A percentile compares a stretch with the other conserved stretches of the same genome.
Conservation (phyloP, 23 red algal genomes). For the Gracilaria gracilis region DNA sequence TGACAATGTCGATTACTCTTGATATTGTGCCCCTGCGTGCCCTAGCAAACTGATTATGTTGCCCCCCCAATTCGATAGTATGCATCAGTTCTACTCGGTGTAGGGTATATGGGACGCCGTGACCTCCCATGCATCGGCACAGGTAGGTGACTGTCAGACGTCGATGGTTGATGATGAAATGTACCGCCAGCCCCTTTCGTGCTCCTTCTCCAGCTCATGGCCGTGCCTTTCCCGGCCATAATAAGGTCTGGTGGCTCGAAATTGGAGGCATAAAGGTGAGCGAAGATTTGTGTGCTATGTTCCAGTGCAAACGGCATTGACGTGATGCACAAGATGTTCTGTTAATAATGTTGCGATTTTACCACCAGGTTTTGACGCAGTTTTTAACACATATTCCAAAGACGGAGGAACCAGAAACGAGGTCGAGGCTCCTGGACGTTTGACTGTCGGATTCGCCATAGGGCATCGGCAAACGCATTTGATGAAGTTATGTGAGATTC, state of each 20-base stretch:
- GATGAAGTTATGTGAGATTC: slow-evolving; percentile 3
- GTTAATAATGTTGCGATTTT: background rate
- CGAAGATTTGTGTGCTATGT: slow-evolving; percentile 26
- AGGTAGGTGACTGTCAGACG: slow-evolving; percentile 70
- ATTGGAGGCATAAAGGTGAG: background rate
- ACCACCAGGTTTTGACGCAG: slow-evolving; percentile 16
- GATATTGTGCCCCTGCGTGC: slow-evolving; percentile 37
- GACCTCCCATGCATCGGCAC: slow-evolving; percentile 42
- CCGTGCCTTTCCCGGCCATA: slow-evolving; percentile 25
- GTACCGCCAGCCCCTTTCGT: slow-evolving; percentile 70
- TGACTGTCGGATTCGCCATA: background rate
- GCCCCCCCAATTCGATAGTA: background rate
- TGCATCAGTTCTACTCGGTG: slow-evolving; percentile 12
- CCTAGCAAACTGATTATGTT: background rate
- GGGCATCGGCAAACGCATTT: slow-evolving; percentile 31
- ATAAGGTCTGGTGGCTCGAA: slow-evolving; percentile 3
- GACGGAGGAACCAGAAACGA: slow-evolving; percentile 9
- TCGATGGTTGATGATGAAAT: slow-evolving; percentile 69
- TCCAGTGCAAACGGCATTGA: background rate
- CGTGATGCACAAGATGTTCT: slow-evolving; percentile 15
- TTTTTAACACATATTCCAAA: background rate
- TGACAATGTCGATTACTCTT: slow-evolving; percentile 65
- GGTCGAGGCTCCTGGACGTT: background rate
- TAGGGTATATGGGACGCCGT: slow-evolving; percentile 44
- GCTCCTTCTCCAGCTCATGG: slow-evolving; percentile 68